Evolutionary conservation across 108 stramenopile genomes (phyloP), one percentile per base, ranked within the genome.

Genomic region (Pseudonitzschia delicatissima): DNA sequence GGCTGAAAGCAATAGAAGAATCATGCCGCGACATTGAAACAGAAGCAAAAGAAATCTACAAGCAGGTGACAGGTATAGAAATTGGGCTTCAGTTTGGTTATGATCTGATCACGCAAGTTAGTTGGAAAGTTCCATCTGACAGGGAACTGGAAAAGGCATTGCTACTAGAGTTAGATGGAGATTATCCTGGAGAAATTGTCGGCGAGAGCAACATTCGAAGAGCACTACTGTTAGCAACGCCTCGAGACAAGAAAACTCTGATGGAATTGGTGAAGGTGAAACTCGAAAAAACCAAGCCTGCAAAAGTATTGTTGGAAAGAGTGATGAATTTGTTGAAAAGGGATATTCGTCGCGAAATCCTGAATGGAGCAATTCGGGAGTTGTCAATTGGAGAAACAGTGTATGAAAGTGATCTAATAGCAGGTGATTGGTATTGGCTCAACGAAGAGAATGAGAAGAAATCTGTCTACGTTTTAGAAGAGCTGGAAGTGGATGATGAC

Each of bases 391-490:
- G 77, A 2, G 72, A 78, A 18, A 7, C 37, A 6, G 62, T 71
- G 0, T 25, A 0, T n/a, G 34, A 33, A 29, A 27, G 23, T 21
- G 18, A 62, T 39, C 28, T 67, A 6, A 20, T 27, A 13, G 33
- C 39, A 36, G 65, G 62, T 34, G 70, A 71, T 59, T 77, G 76
- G 76, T 77, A 71, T 28, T 77, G 76, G 76, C 44, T 77, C 2
- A 59, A 69, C 4, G 50, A 69, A 6, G 64, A 52, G 11, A 45
- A 34, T 27, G 67, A 68, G 12, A 76, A 64, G 45, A 45, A 40
- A 23, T 69, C 60, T 25, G 74, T 69, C 15, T 63, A 77, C 49
- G 62, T 71, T 20, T 77, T 60, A 34, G 70, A 31, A 28, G 52
- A 76, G 36, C 51, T 29, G 6, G 64, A 0, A 20, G 49, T 45